These are phyloP conservation scores for Pseudogymnoascus sp. DNA, from an alignment of 2,329 filamentous ascomycete genomes.

Conservation along the genomic window DNA sequence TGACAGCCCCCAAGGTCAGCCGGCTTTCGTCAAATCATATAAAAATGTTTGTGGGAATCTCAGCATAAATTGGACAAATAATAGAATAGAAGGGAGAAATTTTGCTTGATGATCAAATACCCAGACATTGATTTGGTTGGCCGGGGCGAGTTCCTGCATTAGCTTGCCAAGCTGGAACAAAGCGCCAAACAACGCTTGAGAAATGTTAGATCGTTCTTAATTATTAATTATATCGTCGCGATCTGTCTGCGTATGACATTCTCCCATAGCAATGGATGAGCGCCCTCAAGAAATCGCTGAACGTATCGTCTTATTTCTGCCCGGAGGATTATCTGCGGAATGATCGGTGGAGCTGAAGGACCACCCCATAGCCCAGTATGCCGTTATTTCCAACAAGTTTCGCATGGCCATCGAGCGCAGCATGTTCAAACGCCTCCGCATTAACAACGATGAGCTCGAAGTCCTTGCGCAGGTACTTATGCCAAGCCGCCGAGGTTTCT, in stretches of 20 bases:
- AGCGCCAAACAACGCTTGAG: not conserved
- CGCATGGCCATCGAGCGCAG: not conserved
- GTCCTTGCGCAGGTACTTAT: not conserved
- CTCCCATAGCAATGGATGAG: not conserved
- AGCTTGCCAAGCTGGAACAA: not conserved
- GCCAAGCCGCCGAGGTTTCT: not conserved
- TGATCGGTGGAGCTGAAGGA: too few species aligned
- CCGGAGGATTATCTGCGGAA: not conserved
- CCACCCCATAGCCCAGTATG: not conserved
- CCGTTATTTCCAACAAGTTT: not conserved
- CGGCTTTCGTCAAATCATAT: too few species aligned
- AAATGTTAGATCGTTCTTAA: not conserved
- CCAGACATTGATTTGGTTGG: too few species aligned
- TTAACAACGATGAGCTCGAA: not conserved
- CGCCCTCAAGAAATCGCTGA: not conserved
- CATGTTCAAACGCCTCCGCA: not conserved
- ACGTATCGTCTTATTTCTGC: not conserved
- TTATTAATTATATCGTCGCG: not conserved
- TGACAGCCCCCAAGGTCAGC: too few species aligned
- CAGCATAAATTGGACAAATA: too few species aligned
- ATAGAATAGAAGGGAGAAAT: too few species aligned
- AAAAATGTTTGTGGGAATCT: too few species aligned
- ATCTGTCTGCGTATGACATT: not conserved
- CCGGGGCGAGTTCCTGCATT: not conserved
- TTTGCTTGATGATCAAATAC: too few species aligned